These are phyloP conservation scores for Talaromyces sp. DNA, from an alignment of 2,329 filamentous ascomycete genomes.

Conservation along the genomic window DNA sequence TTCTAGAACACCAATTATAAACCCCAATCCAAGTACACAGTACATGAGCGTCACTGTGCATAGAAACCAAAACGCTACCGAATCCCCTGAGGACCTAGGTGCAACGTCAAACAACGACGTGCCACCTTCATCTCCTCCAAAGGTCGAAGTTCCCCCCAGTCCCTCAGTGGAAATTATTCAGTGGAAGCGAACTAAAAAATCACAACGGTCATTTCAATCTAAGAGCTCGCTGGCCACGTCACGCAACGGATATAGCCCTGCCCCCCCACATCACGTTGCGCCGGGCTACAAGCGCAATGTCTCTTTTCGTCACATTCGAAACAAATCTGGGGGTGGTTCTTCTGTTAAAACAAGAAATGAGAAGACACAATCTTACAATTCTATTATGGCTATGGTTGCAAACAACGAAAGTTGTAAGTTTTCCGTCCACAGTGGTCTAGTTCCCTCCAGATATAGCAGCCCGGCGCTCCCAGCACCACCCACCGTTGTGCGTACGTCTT, in stretches of 20 bases:
- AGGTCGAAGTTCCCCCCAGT: slow-evolving; percentile 11
- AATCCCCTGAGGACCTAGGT: slow-evolving; percentile 12
- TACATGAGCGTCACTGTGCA: slow-evolving; percentile 67
- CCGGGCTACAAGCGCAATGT: slow-evolving; percentile 57
- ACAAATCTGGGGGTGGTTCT: slow-evolving; percentile 25
- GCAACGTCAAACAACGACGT: slow-evolving; percentile 4
- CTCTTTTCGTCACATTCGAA: slow-evolving; percentile 55
- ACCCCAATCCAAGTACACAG: slow-evolving; percentile 47
- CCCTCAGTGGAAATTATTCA: slow-evolving; percentile 28
- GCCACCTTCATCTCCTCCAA: slow-evolving; percentile 7
- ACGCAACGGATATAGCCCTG: slow-evolving; percentile 31
- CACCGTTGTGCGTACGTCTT: slow-evolving; percentile 29
- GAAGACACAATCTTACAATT: slow-evolving; percentile 17
- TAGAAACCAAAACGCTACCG: slow-evolving; percentile 32
- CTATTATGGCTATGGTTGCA: slow-evolving; percentile 16
- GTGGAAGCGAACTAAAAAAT: slow-evolving; percentile 27
- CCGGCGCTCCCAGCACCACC: slow-evolving; percentile 36
- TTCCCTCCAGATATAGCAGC: slow-evolving; percentile 13
- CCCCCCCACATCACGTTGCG: slow-evolving; percentile 37
- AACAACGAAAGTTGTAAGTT: slow-evolving; percentile 22
- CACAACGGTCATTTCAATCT: slow-evolving; percentile 37
- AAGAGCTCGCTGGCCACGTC: slow-evolving; percentile 46
- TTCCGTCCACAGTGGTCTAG: not conserved
- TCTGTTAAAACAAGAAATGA: slow-evolving; percentile 20
- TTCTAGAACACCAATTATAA: slow-evolving; percentile 50